These are phyloP conservation scores for Echeveria elegans DNA, from an alignment of 164 flowering plant genomes.

Conservation along the genomic window DNA sequence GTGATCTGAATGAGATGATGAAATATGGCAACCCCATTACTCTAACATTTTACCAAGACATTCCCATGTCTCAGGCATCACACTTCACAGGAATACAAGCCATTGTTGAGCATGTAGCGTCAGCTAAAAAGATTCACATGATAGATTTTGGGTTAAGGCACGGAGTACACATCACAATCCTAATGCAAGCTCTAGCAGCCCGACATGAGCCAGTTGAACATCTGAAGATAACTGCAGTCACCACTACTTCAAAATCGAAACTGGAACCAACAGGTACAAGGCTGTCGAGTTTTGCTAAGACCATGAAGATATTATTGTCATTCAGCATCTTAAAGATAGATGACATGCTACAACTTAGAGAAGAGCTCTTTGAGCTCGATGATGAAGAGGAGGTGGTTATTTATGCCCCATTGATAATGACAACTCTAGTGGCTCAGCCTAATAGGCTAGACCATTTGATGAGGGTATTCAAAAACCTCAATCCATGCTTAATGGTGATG, in stretches of 20 bases:
- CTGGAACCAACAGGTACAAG: constrained; percentile 27
- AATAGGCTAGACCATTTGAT: constrained; percentile 27
- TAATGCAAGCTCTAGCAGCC: constrained; percentile 47
- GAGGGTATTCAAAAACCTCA: constrained; percentile 31
- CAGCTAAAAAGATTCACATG: constrained; percentile 35
- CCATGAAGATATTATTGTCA: constrained; percentile 25
- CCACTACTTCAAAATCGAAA: constrained; percentile 11
- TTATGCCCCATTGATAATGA: constrained; percentile 16
- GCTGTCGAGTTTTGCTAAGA: constrained; percentile 24
- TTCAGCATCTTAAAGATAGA: constrained; percentile 24
- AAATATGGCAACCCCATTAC: constrained; percentile 13
- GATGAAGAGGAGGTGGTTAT: constrained; percentile 33
- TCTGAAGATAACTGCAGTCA: constrained; percentile 39
- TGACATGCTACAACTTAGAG: constrained; percentile 28
- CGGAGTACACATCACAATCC: constrained; percentile 30
- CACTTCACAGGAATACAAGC: constrained; percentile 46
- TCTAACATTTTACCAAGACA: constrained; percentile 18
- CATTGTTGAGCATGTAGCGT: constrained; percentile 27
- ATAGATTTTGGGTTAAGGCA: constrained; percentile 34
- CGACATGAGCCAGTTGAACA: constrained; percentile 26
- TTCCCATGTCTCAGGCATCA: constrained; percentile 28
- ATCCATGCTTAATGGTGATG: constrained; percentile 42
- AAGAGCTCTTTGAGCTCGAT: constrained; percentile 29
- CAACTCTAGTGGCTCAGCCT: constrained; percentile 20
- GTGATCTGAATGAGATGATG: constrained; percentile 18